phyloP scores from a whole-genome alignment of 176 grass and related monocot species.

The Oryza australiensis region DNA sequence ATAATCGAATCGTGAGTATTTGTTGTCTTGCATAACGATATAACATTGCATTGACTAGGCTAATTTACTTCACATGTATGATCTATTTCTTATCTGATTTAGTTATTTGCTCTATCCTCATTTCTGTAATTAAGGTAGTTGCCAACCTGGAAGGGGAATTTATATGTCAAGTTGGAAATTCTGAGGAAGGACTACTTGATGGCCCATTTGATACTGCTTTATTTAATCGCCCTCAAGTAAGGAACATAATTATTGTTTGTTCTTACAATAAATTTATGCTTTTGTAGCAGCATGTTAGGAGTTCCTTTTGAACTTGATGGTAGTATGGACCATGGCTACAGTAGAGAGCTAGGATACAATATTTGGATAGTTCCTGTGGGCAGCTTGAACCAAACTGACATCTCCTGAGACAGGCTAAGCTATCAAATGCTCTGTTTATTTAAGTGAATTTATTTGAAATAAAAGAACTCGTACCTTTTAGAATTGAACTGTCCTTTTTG shows the following conservation, averaged over 20 bases:
- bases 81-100: conserved; percentile 29
- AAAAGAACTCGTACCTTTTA: not conserved
- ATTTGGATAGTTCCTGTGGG: not conserved
- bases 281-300: conserved; percentile 17
- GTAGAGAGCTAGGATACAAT: conserved; percentile 1
- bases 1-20: conserved; percentile 91
- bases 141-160: conserved; percentile 78
- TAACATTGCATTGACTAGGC: conserved; percentile 5
- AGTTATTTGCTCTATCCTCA: conserved; percentile 26
- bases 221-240: conserved; percentile 96
- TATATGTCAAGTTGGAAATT: conserved; percentile 85
- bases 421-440: conserved; percentile 25
- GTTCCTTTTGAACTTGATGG: not conserved
- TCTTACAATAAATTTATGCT: not conserved
- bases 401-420: conserved; percentile 1
- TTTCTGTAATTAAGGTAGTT: conserved; percentile 70
- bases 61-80: conserved; percentile 30
- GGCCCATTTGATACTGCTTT: conserved; percentile 72
- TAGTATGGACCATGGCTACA: conserved; percentile 17
- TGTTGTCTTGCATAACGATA: conserved; percentile 16
- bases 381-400: not conserved
- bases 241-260: conserved; percentile 31
- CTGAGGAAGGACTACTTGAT: conserved; percentile 91
- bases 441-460: conserved; percentile 14
- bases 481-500: conserved; percentile 23